These are phyloP conservation scores for Zizania latifolia DNA, from an alignment of 176 grass and related monocot genomes.

Conservation along the genomic window DNA sequence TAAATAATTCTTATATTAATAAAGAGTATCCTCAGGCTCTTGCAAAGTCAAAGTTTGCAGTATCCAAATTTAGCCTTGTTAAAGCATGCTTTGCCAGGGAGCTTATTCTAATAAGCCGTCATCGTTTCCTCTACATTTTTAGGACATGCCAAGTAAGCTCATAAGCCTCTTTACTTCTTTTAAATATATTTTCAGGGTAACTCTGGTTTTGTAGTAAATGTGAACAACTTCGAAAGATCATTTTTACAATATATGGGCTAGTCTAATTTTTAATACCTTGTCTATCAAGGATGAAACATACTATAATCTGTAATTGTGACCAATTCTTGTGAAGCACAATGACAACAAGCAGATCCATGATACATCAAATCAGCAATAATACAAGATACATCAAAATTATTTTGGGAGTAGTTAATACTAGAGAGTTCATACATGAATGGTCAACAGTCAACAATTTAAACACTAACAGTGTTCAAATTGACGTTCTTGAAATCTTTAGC, in stretches of 20 bases:
- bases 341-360: not conserved
- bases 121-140: constrained; percentile 69
- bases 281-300: not conserved
- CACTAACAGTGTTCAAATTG: not conserved
- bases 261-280: not conserved
- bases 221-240: not conserved
- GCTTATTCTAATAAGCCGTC: constrained; percentile 52
- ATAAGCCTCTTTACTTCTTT: not conserved
- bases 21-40: constrained; percentile 31
- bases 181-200: not conserved
- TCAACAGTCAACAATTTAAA: not conserved
- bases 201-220: not conserved
- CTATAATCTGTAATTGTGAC: not conserved
- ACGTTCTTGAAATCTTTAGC: not conserved
- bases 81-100: constrained; percentile 58
- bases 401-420: not conserved
- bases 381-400: not conserved
- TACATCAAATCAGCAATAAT: not conserved
- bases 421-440: not conserved
- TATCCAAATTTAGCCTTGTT: constrained; percentile 55
- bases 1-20: constrained; percentile 11
- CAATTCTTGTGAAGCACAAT: not conserved
- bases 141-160: constrained; percentile 58
- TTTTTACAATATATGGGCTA: not conserved
- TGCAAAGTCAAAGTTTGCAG: constrained; percentile 58